phyloP scores from a whole-genome alignment of 1,284 basidiomycete genomes.

The Takashimella koratensis region DNA sequence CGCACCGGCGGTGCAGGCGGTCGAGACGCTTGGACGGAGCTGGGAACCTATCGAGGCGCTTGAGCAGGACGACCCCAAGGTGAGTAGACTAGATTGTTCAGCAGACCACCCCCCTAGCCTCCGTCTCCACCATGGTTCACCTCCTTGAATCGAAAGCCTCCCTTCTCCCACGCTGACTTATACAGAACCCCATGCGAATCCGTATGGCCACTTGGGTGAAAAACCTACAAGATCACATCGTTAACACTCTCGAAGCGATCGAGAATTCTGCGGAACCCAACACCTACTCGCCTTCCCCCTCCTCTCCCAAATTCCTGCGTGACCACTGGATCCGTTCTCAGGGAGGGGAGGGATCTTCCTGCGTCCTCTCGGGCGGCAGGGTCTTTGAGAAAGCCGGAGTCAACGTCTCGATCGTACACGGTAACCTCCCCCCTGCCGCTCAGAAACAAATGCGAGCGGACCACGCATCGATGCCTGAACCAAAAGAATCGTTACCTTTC shows the following conservation, averaged over 20 bases:
- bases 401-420: constrained; percentile 90
- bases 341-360: constrained; percentile 83
- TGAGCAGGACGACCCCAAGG: constrained; percentile 45
- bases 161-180: constrained; percentile 6
- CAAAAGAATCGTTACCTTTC: constrained; percentile 73
- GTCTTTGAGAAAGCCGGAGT: constrained; percentile 96
- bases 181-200: constrained; percentile 63
- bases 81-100: constrained; percentile 25
- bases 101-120: too few species aligned
- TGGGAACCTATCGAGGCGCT: constrained; percentile 39
- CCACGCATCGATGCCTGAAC: constrained; percentile 64
- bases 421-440: constrained; percentile 78
- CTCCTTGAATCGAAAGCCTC: neutral
- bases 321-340: constrained; percentile 77
- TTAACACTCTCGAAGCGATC: constrained; percentile 70
- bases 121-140: too few species aligned
- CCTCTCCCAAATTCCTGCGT: constrained; percentile 63
- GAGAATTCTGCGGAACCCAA: constrained; percentile 61
- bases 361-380: constrained; percentile 70
- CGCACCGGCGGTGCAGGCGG: constrained; percentile 25
- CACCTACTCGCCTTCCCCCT: constrained; percentile 12
- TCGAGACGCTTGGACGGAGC: constrained; percentile 30
- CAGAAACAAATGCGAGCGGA: constrained; percentile 93
- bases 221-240: constrained; percentile 76
- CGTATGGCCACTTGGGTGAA: constrained; percentile 77